Percentiles rank a stretch among this genome's conserved stretches.
These are phyloP conservation scores for Podospora fimiseda DNA, from an alignment of 495 filamentous ascomycete genomes.

Conservation along the genomic window DNA sequence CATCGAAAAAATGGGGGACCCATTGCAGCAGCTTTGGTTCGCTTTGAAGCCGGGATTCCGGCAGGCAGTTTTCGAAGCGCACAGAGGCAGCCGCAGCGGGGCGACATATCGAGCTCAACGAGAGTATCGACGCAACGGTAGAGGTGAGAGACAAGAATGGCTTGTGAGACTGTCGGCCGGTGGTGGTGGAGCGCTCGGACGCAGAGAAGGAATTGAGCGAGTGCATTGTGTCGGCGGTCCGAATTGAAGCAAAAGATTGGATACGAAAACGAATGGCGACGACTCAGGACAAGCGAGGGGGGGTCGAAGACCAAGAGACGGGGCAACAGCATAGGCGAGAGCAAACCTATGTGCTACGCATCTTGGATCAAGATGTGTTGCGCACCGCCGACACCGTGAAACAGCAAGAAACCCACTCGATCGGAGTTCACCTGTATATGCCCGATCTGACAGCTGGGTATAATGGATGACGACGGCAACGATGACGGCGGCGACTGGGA, in stretches of 20 bases:
- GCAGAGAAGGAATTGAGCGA: neutral
- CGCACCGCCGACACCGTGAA: neutral
- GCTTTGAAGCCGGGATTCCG: conserved; percentile 46
- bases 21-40: conserved; percentile 62
- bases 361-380: neutral
- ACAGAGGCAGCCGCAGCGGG: conserved; percentile 54
- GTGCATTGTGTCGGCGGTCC: neutral
- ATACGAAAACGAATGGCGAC: neutral
- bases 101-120: conserved; percentile 21
- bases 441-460: too few relatives aligned
- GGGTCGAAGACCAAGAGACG: neutral
- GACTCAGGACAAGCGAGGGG: neutral
- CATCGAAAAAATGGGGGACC: conserved; percentile 63
- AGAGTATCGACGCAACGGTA: conserved; percentile 12
- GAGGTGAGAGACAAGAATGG: neutral
- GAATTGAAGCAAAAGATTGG: neutral
- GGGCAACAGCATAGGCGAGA: conserved; percentile 1
- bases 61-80: conserved; percentile 78
- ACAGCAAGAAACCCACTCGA: neutral
- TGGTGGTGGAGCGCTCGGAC: neutral
- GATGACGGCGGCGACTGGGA: too few relatives aligned
- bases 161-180: neutral
- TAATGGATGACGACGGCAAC: too few relatives aligned
- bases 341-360: conserved; percentile 5
- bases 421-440: too few relatives aligned